Percentiles rank a stretch among this genome's conserved stretches.
Conservation (phyloP, 2,329 filamentous ascomycete species). For the Xenoacremonium recifei region DNA sequence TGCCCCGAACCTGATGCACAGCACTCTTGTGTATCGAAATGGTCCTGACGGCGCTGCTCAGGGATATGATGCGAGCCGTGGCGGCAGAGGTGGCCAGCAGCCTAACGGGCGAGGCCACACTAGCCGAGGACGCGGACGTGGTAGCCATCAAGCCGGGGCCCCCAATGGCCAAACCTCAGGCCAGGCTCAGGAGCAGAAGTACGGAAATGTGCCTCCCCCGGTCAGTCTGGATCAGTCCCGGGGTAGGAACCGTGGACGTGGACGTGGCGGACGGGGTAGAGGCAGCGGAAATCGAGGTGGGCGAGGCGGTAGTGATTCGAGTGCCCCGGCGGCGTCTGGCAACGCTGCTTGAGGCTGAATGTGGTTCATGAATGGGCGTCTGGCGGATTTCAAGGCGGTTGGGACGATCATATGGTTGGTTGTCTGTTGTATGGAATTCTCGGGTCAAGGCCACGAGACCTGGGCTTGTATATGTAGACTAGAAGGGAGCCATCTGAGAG, state of each 20-base stretch:
- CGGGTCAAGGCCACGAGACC: background rate
- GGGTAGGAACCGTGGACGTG: constrained; percentile 39
- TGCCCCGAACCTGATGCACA: constrained; percentile 46
- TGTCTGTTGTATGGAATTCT: background rate
- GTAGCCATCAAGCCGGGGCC: constrained; percentile 17
- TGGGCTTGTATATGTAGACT: background rate
- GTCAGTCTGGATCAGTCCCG: constrained; percentile 48
- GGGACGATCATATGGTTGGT: background rate
- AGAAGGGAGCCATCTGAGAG: no score
- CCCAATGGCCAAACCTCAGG: constrained; percentile 14
- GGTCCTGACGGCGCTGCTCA: constrained; percentile 28
- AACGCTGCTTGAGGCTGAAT: constrained; percentile 15
- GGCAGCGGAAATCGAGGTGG: constrained; percentile 34
- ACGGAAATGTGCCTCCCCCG: constrained; percentile 61
- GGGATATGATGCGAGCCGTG: constrained; percentile 26
- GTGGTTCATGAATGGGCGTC: background rate
- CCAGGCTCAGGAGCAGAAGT: constrained; percentile 31
- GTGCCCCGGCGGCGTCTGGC: no score
- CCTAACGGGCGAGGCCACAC: constrained; percentile 21
- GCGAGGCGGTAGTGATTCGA: constrained; percentile 8
- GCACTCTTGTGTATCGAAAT: constrained; percentile 52
- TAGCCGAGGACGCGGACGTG: constrained; percentile 33
- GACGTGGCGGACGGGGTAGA: constrained; percentile 39
- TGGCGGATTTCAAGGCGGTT: background rate
- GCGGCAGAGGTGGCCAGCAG: constrained; percentile 22